Base-by-base conservation (phyloP, 805 yeast genomes). In the Ogataea dorogensis region DNA sequence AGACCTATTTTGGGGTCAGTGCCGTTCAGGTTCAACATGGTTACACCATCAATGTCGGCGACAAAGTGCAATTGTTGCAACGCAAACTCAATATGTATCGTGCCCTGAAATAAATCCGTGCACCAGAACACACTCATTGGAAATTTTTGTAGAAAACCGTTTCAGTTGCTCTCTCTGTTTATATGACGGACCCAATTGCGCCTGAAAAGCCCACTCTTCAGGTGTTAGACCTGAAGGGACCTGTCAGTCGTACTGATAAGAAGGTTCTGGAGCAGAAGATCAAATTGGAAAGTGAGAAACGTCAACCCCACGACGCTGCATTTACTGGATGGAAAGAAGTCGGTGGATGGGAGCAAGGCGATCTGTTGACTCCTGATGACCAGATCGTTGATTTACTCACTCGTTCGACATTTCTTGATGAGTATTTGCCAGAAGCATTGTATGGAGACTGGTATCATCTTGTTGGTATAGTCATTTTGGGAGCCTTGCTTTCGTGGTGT, bases 381-480 rank as follows among this genome's bases (percentile, higher is more conserved):
- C 85, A 81, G 50, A 65, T 79, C 38, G 70, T 75, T 44, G 96
- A 88, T 58, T 65, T 88, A 49, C 62, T 79, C 40, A 71, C 81
- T 16, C 73, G 75, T 16, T 79, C 87, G 14, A 86, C 97, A 0
- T 53, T 84, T 22, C 65, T 89, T 40, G 96, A 88, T 53, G 71
- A 75, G 40, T 75, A 81, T 51, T 64, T 93, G 36, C 94, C 94
- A 6, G 82, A 86, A 18, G 68, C 64, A 23, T 73, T 77, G 11
- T 86, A 84, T 51, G 98, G 98, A 35, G 98, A 93, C 56, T 93
- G 98, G 98, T 93, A 82, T 56, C 98, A 93, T 59, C 81, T 82
- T 34, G 80, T 81, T n/a, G 96, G 76, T 0, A 70, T 80, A 23
- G 65, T 87, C 40, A 67, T 83, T 19, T 58, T 73, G 15, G 87